A percentile compares a stretch with the other conserved stretches of the same genome.
Evolutionary conservation across 768 basidiomycete species (phyloP).

Genomic region (Lepiota venenata): DNA sequence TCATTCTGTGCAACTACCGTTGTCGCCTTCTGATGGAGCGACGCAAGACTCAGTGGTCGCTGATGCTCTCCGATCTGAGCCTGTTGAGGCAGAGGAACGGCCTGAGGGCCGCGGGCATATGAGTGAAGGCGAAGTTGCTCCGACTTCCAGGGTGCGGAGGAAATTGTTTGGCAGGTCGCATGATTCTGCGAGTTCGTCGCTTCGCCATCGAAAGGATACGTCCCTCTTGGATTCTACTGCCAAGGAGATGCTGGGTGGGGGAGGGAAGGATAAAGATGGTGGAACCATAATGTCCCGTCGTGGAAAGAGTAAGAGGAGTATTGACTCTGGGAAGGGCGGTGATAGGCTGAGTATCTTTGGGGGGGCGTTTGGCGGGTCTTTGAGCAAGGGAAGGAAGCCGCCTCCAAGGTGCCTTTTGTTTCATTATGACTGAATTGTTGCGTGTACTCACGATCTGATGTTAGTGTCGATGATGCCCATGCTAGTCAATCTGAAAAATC

Average conservation of each 20-base stretch:
- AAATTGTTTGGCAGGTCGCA: constrained; percentile 63
- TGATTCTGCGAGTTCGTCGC: constrained; percentile 32
- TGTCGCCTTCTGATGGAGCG: constrained; percentile 63
- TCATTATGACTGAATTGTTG: neutral
- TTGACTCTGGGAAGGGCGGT: constrained; percentile 41
- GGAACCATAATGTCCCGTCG: constrained; percentile 31
- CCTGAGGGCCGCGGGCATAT: constrained; percentile 52
- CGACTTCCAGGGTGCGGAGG: constrained; percentile 39
- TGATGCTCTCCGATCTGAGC: constrained; percentile 20
- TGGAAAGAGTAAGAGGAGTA: constrained; percentile 45
- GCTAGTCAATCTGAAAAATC: constrained; percentile 32
- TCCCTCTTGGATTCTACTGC: constrained; percentile 8
- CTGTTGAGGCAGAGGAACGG: constrained; percentile 30
- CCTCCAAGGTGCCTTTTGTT: constrained; percentile 58
- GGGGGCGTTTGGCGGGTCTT: constrained; percentile 51
- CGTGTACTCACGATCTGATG: neutral
- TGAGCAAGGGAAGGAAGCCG: constrained; percentile 76
- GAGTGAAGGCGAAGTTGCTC: constrained; percentile 61
- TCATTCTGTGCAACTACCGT: constrained; percentile 47
- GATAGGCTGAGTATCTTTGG: constrained; percentile 87
- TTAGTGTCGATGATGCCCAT: constrained; percentile 8
- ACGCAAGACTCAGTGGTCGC: constrained; percentile 40
- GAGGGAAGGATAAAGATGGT: constrained; percentile 30
- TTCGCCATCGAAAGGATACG: constrained; percentile 16
- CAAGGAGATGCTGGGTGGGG: constrained; percentile 13